phyloP scores from a whole-genome alignment of 2,329 filamentous ascomycete species.

The Talaromyces sp. region DNA sequence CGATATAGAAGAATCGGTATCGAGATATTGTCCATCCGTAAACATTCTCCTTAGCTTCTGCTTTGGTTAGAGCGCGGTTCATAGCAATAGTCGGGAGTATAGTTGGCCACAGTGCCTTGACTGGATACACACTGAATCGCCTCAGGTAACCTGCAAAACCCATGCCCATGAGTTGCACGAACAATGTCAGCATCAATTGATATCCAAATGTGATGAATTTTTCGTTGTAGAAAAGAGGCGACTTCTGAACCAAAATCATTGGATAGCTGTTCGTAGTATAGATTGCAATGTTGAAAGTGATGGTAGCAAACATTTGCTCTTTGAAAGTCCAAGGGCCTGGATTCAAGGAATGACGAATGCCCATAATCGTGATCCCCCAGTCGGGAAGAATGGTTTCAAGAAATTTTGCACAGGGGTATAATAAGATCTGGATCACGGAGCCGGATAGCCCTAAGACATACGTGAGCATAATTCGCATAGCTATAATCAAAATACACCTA shows the following conservation, averaged over 20 bases:
- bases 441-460: not conserved
- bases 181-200: constrained; percentile 11
- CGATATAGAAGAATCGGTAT: constrained; percentile 10
- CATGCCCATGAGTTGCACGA: constrained; percentile 12
- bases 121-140: constrained; percentile 12
- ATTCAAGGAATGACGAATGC: constrained; percentile 8
- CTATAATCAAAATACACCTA: not conserved
- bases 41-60: constrained; percentile 10
- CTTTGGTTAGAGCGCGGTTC: constrained; percentile 10
- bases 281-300: constrained; percentile 12
- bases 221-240: constrained; percentile 6
- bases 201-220: constrained; percentile 8
- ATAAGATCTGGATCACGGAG: constrained; percentile 7
- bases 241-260: constrained; percentile 9
- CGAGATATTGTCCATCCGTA: constrained; percentile 12
- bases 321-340: constrained; percentile 10
- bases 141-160: constrained; percentile 8
- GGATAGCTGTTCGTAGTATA: constrained; percentile 13
- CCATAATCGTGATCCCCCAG: constrained; percentile 10
- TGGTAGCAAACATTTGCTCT: constrained; percentile 14
- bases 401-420: constrained; percentile 10
- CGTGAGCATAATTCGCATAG: not conserved
- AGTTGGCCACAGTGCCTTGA: constrained; percentile 13
- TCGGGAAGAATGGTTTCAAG: constrained; percentile 7
- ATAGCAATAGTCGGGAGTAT: constrained; percentile 10